Conservation (phyloP, 305 asterid species). For the Solanum hybrid region DNA sequence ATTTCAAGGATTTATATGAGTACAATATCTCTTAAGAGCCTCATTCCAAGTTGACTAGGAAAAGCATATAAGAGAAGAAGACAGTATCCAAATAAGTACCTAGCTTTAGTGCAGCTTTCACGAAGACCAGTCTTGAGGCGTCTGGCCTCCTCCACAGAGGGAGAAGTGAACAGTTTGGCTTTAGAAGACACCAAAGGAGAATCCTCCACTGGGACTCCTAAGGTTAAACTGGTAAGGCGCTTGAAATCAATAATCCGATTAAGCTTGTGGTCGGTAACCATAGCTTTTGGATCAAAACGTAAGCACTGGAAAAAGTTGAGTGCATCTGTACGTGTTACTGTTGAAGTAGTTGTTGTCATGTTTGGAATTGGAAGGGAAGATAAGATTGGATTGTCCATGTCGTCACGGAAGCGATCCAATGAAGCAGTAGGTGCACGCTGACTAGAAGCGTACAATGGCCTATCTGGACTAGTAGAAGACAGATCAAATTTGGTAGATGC, state of each 20-base stretch:
- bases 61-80: slow-evolving; percentile 6
- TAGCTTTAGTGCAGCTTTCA: slow-evolving; percentile 65
- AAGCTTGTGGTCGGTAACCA: slow-evolving; percentile 75
- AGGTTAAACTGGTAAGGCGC: slow-evolving; percentile 65
- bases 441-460: slow-evolving; percentile 57
- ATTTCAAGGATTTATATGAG: slow-evolving; percentile 17
- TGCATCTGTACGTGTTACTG: slow-evolving; percentile 68
- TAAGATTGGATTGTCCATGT: slow-evolving; percentile 61
- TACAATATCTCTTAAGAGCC: slow-evolving; percentile 10
- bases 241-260: slow-evolving; percentile 63
- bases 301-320: slow-evolving; percentile 68
- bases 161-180: slow-evolving; percentile 45
- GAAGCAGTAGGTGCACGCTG: slow-evolving; percentile 55
- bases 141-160: slow-evolving; percentile 69
- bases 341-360: slow-evolving; percentile 61
- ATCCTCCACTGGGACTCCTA: slow-evolving; percentile 68
- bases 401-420: slow-evolving; percentile 74
- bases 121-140: slow-evolving; percentile 70
- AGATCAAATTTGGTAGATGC: slow-evolving; percentile 66
- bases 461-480: slow-evolving; percentile 85
- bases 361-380: slow-evolving; percentile 53
- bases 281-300: slow-evolving; percentile 82
- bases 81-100: slow-evolving; percentile 32
- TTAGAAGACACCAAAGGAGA: slow-evolving; percentile 47
- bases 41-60: not conserved